Evolutionary conservation across 1,284 basidiomycete species (phyloP).

Genomic region (Meripilus lineatus): DNA sequence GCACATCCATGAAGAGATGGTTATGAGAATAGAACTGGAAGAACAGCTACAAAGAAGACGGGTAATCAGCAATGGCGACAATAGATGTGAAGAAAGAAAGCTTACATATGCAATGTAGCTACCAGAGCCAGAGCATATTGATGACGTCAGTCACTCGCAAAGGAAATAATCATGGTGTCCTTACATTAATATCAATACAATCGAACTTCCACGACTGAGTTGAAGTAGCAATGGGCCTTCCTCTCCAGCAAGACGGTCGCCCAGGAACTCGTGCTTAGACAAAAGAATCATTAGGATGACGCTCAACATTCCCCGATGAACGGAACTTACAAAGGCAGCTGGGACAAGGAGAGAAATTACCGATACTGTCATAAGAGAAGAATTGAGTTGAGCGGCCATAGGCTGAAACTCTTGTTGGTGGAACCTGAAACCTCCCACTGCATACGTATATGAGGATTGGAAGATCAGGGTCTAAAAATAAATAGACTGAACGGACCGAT

Average conservation of each 20-base stretch:
- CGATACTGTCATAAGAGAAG: constrained; percentile 54
- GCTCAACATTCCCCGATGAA: background rate
- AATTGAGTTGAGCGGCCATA: constrained; percentile 61
- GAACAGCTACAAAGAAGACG: constrained; percentile 29
- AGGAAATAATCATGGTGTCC: constrained; percentile 13
- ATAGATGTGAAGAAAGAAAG: constrained; percentile 8
- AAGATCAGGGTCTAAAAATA: no score
- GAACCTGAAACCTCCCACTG: constrained; percentile 55
- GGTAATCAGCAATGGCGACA: background rate
- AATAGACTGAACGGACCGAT: constrained; percentile 28
- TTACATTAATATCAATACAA: constrained; percentile 56
- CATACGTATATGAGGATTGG: background rate
- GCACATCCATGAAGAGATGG: constrained; percentile 48
- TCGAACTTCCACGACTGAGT: constrained; percentile 41
- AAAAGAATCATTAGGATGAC: background rate
- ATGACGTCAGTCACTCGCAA: constrained; percentile 13
- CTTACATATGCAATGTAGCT: constrained; percentile 32
- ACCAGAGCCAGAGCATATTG: constrained; percentile 12
- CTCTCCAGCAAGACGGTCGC: constrained; percentile 30
- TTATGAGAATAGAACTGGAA: constrained; percentile 63
- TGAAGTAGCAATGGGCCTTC: constrained; percentile 35
- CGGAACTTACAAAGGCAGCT: constrained; percentile 50
- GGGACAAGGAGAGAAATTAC: constrained; percentile 58
- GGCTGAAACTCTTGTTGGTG: constrained; percentile 60
- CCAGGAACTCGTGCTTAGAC: constrained; percentile 37